These are phyloP conservation scores for Hortiboletus flavorubellus DNA, from an alignment of 768 basidiomycete species.

Conservation along the genomic window DNA sequence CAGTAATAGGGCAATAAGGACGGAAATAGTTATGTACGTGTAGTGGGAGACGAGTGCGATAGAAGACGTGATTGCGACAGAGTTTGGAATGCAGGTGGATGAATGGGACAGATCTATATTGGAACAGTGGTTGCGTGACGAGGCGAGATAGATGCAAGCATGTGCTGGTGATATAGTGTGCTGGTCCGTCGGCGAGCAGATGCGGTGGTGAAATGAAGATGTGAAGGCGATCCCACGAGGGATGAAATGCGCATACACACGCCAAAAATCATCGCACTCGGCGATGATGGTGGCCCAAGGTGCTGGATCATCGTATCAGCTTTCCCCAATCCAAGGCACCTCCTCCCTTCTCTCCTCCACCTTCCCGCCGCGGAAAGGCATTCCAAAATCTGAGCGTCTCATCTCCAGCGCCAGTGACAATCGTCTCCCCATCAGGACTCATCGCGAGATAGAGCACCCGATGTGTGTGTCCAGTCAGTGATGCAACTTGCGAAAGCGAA, in stretches of 20 bases:
- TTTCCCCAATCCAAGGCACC: slow-evolving; percentile 46
- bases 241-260: slow-evolving; percentile 5
- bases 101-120: slow-evolving; percentile 20
- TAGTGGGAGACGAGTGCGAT: not conserved
- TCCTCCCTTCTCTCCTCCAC: slow-evolving; percentile 34
- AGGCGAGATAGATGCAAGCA: slow-evolving; percentile 26
- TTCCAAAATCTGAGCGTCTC: slow-evolving; percentile 98
- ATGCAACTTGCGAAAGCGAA: slow-evolving; percentile 89
- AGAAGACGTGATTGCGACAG: slow-evolving; percentile 15
- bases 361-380: slow-evolving; percentile 81
- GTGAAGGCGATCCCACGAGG: not conserved
- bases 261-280: not conserved
- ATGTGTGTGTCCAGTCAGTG: slow-evolving; percentile 90
- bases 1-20: slow-evolving; percentile 26
- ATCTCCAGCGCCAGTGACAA: slow-evolving; percentile 97
- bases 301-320: slow-evolving; percentile 44
- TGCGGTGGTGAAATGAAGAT: not conserved
- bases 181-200: slow-evolving; percentile 8
- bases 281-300: not conserved
- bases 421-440: slow-evolving; percentile 96
- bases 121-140: slow-evolving; percentile 15
- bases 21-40: slow-evolving; percentile 27
- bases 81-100: slow-evolving; percentile 18
- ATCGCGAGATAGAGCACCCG: slow-evolving; percentile 96
- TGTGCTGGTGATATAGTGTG: slow-evolving; percentile 23